Percentiles rank a stretch among this genome's conserved stretches.
Evolutionary conservation across 2,329 filamentous ascomycete species (phyloP).

Genomic region (Thielaviopsis punctulata): DNA sequence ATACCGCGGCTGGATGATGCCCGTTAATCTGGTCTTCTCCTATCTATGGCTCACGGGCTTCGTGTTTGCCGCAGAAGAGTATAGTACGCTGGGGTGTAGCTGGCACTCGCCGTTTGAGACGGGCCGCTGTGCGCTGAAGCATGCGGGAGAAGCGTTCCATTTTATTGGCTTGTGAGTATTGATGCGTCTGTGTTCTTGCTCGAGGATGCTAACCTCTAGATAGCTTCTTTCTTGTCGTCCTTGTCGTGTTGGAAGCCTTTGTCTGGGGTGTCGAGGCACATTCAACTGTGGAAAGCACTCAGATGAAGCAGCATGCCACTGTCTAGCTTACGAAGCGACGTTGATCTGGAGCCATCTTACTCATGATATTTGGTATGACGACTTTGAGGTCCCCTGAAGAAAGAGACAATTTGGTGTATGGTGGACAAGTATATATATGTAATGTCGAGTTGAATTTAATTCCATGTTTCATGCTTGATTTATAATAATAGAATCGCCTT

Average conservation of each 20-base stretch:
- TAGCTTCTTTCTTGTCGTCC: conserved; percentile 5
- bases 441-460: no score
- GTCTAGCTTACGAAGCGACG: background rate
- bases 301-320: background rate
- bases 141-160: conserved; percentile 15
- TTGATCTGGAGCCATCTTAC: background rate
- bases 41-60: conserved; percentile 17
- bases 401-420: no score
- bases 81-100: conserved; percentile 11
- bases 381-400: no score
- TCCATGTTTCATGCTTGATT: no score
- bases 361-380: no score
- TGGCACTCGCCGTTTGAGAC: conserved; percentile 7
- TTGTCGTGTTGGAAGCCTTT: conserved; percentile 1
- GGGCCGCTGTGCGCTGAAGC: conserved; percentile 14
- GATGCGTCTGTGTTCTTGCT: background rate
- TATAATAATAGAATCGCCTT: no score
- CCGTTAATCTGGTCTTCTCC: conserved; percentile 15
- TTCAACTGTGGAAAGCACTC: background rate
- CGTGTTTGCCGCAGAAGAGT: conserved; percentile 16
- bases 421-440: no score
- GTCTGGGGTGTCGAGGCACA: conserved; percentile 1
- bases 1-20: conserved; percentile 15
- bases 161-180: conserved; percentile 16
- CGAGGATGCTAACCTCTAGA: background rate